phyloP scores from a whole-genome alignment of 169 alveolate species.

The Plasmodium coatneyi region DNA sequence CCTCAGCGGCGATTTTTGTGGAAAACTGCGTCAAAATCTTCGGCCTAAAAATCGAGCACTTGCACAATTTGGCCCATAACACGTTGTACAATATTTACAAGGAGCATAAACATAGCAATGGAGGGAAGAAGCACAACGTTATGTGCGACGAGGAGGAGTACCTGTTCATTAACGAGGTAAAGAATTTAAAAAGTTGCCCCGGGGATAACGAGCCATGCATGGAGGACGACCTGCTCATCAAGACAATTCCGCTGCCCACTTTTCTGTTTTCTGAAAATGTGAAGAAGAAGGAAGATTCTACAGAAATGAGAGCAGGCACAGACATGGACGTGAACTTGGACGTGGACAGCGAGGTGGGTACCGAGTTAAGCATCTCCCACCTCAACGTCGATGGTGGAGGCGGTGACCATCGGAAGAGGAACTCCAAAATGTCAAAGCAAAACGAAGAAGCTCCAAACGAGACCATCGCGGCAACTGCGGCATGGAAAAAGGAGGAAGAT shows the following conservation, averaged over 20 bases:
- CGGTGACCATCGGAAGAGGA: neutral
- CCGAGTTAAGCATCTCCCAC: neutral
- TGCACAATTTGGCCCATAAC: conserved; percentile 70
- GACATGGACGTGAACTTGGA: no score
- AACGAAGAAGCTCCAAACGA: neutral
- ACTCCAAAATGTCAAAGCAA: neutral
- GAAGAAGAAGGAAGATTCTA: conserved; percentile 2
- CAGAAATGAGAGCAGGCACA: neutral
- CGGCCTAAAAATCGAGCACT: conserved; percentile 60
- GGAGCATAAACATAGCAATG: conserved; percentile 22
- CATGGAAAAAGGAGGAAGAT: neutral
- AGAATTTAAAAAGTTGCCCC: conserved; percentile 11
- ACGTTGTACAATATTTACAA: conserved; percentile 54
- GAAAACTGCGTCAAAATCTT: conserved; percentile 72
- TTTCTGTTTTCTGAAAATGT: conserved; percentile 54
- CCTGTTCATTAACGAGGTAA: conserved; percentile 49
- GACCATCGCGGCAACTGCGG: neutral
- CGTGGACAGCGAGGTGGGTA: neutral
- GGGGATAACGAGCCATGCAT: conserved; percentile 5
- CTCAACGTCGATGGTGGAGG: neutral
- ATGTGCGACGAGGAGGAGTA: conserved; percentile 62
- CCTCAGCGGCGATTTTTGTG: conserved; percentile 69
- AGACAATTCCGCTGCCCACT: conserved; percentile 64
- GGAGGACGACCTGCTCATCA: conserved; percentile 49
- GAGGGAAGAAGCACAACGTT: conserved; percentile 13